Evolutionary conservation across 2,329 filamentous ascomycete genomes (phyloP), one percentile per base, ranked within the genome.

Genomic region (Fusarium sp.): DNA sequence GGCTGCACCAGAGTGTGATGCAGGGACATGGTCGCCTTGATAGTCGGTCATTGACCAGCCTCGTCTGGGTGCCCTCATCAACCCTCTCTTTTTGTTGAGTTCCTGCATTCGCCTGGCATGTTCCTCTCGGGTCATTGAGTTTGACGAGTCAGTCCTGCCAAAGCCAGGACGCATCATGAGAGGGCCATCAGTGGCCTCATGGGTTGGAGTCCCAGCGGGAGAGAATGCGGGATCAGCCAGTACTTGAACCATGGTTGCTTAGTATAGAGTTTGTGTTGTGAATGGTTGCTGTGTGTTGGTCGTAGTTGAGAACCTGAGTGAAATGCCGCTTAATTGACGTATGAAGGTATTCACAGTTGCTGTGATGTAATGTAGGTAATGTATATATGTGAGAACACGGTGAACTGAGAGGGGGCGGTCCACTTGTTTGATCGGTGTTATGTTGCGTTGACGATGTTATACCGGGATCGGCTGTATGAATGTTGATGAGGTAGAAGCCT

Each of bases 41-140:
- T 82, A 83, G 40, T 85, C 82, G 42, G 81, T 80, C 72, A 83
- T 79, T 33, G 83, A 84, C 75, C 82, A 83, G 16, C 83, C 82
- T 40, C 83, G 80, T 41, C 82, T 77, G 3, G 83, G 83, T 8
- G 78, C 67, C 47, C 79, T 79, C 70, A 80, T 78, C 61, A 76
- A 60, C 16, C 74, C 75, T 33, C 78, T 78, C 70, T 79, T 77
- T 44, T 76, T 73, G 66, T 72, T 78, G 20, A 81, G 73, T 55
- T 84, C 81, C 57, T 75, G 78, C 57, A 79, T 75, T 64, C 77
- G 79, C 38, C 77, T 74, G 18, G 73, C 74, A 57, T 83, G 79
- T 53, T 85, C 83, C 59, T 85, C 82, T 31, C 79, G 75, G 46
- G 76, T 77, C 74, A 80, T 77, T 34, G 75, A 61, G 49, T 46